These are phyloP conservation scores for Tetrapisispora nanseiensis DNA, from an alignment of 805 yeast species.

Conservation along the genomic window DNA sequence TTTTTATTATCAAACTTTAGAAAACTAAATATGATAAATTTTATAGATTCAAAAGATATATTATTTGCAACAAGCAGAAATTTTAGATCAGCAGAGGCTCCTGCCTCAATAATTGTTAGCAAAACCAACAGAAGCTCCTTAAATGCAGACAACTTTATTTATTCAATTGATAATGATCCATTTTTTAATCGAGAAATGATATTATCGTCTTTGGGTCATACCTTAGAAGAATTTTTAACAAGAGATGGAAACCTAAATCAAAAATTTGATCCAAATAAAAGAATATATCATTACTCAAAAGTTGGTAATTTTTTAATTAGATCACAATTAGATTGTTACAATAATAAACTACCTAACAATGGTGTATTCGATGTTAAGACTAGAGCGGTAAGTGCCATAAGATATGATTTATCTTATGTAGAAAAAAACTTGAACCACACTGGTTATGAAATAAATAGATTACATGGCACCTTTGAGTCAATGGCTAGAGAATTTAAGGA, in stretches of 20 bases:
- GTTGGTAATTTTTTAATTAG: slow-evolving; percentile 66
- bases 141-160: slow-evolving; percentile 34
- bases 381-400: slow-evolving; percentile 77
- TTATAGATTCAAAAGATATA: slow-evolving; percentile 37
- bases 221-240: slow-evolving; percentile 59
- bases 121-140: slow-evolving; percentile 15
- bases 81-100: slow-evolving; percentile 38
- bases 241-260: background rate
- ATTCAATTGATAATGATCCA: slow-evolving; percentile 64
- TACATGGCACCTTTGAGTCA: slow-evolving; percentile 64
- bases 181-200: slow-evolving; percentile 57
- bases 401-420: slow-evolving; percentile 63
- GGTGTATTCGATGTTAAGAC: slow-evolving; percentile 91
- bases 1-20: slow-evolving; percentile 53
- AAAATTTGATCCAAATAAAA: slow-evolving; percentile 7
- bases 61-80: slow-evolving; percentile 29
- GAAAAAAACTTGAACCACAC: slow-evolving; percentile 45
- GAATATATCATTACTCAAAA: slow-evolving; percentile 63
- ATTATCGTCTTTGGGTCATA: slow-evolving; percentile 66
- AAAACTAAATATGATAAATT: slow-evolving; percentile 35
- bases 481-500: slow-evolving; percentile 74
- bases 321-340: slow-evolving; percentile 83
- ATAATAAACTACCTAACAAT: slow-evolving; percentile 69
- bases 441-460: slow-evolving; percentile 55
- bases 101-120: slow-evolving; percentile 50